Conservation (phyloP, 257 asterid genomes). For the Perilla frutescens region DNA sequence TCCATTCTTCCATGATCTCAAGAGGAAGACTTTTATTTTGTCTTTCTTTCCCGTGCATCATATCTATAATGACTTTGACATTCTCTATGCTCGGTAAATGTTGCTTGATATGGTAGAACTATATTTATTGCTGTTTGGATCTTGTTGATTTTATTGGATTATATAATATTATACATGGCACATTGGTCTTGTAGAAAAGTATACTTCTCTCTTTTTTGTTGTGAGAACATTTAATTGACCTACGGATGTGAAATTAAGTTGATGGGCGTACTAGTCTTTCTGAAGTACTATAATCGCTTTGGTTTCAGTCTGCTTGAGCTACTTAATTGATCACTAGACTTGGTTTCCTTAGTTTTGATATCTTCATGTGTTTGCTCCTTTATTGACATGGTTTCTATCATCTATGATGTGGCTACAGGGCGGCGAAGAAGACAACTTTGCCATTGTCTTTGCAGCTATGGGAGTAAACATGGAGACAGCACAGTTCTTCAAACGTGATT, state of each 20-base stretch:
- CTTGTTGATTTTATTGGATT: constrained; percentile 12
- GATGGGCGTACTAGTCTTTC: neutral
- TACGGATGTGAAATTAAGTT: constrained; percentile 13
- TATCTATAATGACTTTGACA: neutral
- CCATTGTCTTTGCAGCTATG: constrained; percentile 97
- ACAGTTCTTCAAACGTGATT: constrained; percentile 87
- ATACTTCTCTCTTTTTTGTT: constrained; percentile 20
- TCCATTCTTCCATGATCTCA: too few species aligned
- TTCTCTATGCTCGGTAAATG: constrained; percentile 11
- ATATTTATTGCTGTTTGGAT: neutral
- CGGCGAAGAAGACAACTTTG: constrained; percentile 84
- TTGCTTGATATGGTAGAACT: constrained; percentile 22
- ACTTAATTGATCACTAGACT: neutral
- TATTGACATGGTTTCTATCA: constrained; percentile 25
- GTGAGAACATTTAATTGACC: constrained; percentile 20
- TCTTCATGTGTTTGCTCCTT: constrained; percentile 6
- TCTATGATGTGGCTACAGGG: constrained; percentile 47
- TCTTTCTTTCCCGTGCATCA: neutral
- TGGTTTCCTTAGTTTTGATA: constrained; percentile 11
- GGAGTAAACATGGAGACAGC: constrained; percentile 98
- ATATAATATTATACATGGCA: neutral
- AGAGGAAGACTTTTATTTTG: neutral
- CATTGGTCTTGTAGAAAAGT: neutral
- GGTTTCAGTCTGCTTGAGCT: constrained; percentile 8
- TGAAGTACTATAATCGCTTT: neutral